These are phyloP conservation scores for Phytophthora vignae DNA, from an alignment of 352 stramenopile genomes.

Conservation along the genomic window DNA sequence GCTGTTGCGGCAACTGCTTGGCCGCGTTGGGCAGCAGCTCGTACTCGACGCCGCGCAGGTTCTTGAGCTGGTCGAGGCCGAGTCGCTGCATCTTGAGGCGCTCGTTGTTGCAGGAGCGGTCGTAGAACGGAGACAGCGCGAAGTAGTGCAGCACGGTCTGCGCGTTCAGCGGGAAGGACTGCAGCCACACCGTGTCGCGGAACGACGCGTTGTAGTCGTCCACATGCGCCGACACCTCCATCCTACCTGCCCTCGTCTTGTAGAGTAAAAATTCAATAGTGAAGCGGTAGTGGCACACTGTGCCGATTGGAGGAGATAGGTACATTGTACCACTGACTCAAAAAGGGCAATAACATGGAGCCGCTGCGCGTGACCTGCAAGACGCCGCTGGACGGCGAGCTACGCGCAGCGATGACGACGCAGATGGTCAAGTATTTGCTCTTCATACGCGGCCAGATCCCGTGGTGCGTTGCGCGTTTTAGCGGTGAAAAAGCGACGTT, in stretches of 20 bases:
- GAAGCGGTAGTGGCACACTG: too few species aligned
- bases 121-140: conserved; percentile 89
- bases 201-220: conserved; percentile 92
- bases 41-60: conserved; percentile 91
- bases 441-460: conserved; percentile 73
- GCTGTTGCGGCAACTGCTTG: conserved; percentile 88
- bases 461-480: conserved; percentile 55
- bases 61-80: conserved; percentile 87
- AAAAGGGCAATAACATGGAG: not conserved
- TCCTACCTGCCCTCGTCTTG: conserved; percentile 22
- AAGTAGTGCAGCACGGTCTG: conserved; percentile 92
- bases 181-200: conserved; percentile 89
- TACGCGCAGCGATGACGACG: conserved; percentile 46
- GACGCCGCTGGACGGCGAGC: conserved; percentile 50
- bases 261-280: too few species aligned
- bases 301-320: too few species aligned
- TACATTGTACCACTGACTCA: not conserved
- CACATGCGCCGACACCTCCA: conserved; percentile 77
- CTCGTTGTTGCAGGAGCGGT: conserved; percentile 92
- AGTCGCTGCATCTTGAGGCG: conserved; percentile 91
- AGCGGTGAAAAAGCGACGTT: not conserved
- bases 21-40: conserved; percentile 82
- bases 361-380: conserved; percentile 48
- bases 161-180: conserved; percentile 82
- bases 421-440: conserved; percentile 65